Percentiles rank a stretch among this genome's conserved stretches.
Evolutionary conservation across 768 basidiomycete species (phyloP).

Genomic region (Pulveroboletus frians): DNA sequence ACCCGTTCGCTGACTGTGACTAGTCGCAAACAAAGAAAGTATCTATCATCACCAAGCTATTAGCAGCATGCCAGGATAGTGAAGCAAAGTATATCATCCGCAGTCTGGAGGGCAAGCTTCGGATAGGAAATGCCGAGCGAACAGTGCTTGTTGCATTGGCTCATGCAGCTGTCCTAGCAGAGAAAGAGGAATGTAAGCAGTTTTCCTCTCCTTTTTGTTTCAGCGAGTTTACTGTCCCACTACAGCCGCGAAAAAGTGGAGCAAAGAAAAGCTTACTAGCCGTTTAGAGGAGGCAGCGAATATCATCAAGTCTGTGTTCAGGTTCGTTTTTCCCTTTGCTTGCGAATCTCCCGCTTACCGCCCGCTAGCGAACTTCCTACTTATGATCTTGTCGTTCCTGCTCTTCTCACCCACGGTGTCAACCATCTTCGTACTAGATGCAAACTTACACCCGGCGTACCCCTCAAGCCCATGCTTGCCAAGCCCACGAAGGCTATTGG

Average conservation of each 20-base stretch:
- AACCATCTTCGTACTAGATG: conserved; percentile 65
- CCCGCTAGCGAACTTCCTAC: conserved; percentile 78
- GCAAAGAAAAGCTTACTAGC: conserved; percentile 62
- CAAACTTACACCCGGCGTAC: conserved; percentile 92
- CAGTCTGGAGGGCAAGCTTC: conserved; percentile 91
- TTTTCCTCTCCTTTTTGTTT: background rate
- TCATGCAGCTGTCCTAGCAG: conserved; percentile 81
- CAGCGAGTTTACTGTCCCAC: background rate
- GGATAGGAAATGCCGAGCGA: conserved; percentile 95
- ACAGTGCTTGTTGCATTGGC: conserved; percentile 94
- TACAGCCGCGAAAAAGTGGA: conserved; percentile 69
- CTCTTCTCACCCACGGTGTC: conserved; percentile 75
- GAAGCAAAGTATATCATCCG: conserved; percentile 98
- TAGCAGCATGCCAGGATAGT: conserved; percentile 84
- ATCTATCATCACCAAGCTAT: conserved; percentile 86
- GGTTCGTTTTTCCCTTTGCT: conserved; percentile 41
- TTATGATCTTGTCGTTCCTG: conserved; percentile 90
- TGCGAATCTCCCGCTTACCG: conserved; percentile 1
- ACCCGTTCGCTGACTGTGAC: background rate
- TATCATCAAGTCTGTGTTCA: conserved; percentile 87
- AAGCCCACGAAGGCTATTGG: conserved; percentile 99
- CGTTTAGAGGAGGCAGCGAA: conserved; percentile 73
- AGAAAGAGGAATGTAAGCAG: conserved; percentile 55
- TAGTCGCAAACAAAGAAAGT: conserved; percentile 96
- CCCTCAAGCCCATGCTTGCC: conserved; percentile 97